Percentiles rank a stretch among this genome's conserved stretches.
Evolutionary conservation across 2,329 filamentous ascomycete species (phyloP).

Genomic region (Juglanconis juglandina): DNA sequence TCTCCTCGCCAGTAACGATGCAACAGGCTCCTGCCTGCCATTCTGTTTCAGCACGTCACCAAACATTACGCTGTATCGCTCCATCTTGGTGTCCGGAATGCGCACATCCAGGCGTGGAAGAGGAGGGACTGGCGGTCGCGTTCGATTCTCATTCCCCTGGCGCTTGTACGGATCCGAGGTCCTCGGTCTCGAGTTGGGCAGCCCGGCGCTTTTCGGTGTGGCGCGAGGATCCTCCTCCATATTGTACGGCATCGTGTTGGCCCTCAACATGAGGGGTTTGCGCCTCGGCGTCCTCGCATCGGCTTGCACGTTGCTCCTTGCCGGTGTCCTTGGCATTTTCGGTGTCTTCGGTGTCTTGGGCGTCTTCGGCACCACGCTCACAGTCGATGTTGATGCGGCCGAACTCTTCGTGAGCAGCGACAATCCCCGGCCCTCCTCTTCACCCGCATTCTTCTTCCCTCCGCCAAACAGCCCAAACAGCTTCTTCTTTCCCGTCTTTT

Average conservation of each 20-base stretch:
- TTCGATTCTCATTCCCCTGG: background rate
- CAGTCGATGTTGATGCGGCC: constrained; percentile 5
- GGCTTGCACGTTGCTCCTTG: constrained; percentile 35
- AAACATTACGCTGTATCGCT: constrained; percentile 95
- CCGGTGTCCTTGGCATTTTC: constrained; percentile 19
- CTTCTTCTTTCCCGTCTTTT: constrained; percentile 56
- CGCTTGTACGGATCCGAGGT: constrained; percentile 20
- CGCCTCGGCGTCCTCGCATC: constrained; percentile 34
- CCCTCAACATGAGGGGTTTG: constrained; percentile 42
- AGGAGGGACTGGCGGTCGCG: constrained; percentile 7
- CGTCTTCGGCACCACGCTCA: constrained; percentile 3
- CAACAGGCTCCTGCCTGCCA: constrained; percentile 25
- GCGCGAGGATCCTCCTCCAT: background rate
- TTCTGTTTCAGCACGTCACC: constrained; percentile 61
- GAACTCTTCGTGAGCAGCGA: background rate
- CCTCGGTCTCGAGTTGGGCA: constrained; percentile 10
- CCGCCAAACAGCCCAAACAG: constrained; percentile 52
- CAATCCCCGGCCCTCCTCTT: background rate
- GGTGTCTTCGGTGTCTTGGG: constrained; percentile 19
- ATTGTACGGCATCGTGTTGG: constrained; percentile 37
- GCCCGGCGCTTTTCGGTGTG: background rate
- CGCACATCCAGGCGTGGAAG: constrained; percentile 64
- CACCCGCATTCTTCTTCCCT: constrained; percentile 36
- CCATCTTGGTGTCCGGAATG: constrained; percentile 76
- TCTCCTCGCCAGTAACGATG: constrained; percentile 51